phyloP scores from a whole-genome alignment of 2,329 filamentous ascomycete genomes.

The Calonectria pseudoreteaudii region DNA sequence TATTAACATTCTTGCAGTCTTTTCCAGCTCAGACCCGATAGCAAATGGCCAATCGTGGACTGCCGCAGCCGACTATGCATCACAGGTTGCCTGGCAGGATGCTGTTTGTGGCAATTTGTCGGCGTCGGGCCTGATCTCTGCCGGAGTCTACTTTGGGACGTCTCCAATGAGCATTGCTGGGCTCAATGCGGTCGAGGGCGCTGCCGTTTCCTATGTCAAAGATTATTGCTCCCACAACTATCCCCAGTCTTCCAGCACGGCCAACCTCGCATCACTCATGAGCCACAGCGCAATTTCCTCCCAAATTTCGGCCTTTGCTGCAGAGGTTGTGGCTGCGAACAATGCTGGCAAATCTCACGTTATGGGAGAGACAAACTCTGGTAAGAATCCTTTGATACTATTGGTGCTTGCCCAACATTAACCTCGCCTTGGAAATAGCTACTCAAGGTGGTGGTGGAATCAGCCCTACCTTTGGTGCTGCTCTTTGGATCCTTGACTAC shows the following conservation, averaged over 20 bases:
- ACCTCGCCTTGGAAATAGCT: conserved; percentile 30
- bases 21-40: conserved; percentile 34
- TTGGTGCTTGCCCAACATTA: background rate
- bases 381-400: background rate
- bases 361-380: conserved; percentile 59
- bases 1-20: conserved; percentile 5
- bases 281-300: conserved; percentile 53
- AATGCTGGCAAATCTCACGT: conserved; percentile 52
- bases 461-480: conserved; percentile 54
- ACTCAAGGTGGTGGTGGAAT: conserved; percentile 53
- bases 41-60: conserved; percentile 44
- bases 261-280: conserved; percentile 53
- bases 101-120: conserved; percentile 46
- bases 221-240: conserved; percentile 61
- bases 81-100: conserved; percentile 49
- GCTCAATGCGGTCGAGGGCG: conserved; percentile 51
- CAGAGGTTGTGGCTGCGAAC: conserved; percentile 51
- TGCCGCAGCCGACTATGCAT: conserved; percentile 46
- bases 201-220: conserved; percentile 51
- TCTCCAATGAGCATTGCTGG: conserved; percentile 50
- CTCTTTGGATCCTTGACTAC: conserved; percentile 56
- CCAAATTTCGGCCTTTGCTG: conserved; percentile 51
- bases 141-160: conserved; percentile 50
- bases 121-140: conserved; percentile 43
- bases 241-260: conserved; percentile 50